Evolutionary conservation across 2,329 filamentous ascomycete genomes (phyloP).

Genomic region (Ambrosiella cleistominuta): DNA sequence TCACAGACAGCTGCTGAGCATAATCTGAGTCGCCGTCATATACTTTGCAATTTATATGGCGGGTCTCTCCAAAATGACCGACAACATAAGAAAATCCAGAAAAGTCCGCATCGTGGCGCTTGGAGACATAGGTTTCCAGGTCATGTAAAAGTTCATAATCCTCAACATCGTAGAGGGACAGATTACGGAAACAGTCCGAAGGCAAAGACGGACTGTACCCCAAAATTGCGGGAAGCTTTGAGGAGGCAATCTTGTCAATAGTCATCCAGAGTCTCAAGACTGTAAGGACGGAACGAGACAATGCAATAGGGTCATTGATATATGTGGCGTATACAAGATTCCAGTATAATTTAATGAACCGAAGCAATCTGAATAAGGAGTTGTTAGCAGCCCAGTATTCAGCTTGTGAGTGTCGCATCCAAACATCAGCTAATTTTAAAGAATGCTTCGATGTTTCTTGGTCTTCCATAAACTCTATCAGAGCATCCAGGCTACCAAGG

Average conservation of each 20-base stretch:
- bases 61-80: not conserved
- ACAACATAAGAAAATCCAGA: not conserved
- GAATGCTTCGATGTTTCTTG: too few relatives aligned
- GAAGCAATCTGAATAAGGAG: too few relatives aligned
- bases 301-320: not conserved
- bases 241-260: not conserved
- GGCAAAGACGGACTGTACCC: not conserved
- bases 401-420: too few relatives aligned
- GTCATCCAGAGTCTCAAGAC: not conserved
- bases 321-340: not conserved
- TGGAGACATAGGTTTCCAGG: constrained; percentile 28
- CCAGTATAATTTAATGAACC: too few relatives aligned
- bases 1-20: not conserved
- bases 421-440: too few relatives aligned
- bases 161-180: constrained; percentile 26
- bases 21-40: not conserved
- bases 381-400: too few relatives aligned
- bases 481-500: too few relatives aligned
- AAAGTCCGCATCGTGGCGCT: not conserved
- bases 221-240: not conserved
- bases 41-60: not conserved
- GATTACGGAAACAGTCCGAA: constrained; percentile 22
- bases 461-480: too few relatives aligned
- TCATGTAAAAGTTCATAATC: constrained; percentile 29
- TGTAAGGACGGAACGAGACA: not conserved